Conservation (phyloP, 495 filamentous ascomycete genomes). For the Aspergillus hancockii region DNA sequence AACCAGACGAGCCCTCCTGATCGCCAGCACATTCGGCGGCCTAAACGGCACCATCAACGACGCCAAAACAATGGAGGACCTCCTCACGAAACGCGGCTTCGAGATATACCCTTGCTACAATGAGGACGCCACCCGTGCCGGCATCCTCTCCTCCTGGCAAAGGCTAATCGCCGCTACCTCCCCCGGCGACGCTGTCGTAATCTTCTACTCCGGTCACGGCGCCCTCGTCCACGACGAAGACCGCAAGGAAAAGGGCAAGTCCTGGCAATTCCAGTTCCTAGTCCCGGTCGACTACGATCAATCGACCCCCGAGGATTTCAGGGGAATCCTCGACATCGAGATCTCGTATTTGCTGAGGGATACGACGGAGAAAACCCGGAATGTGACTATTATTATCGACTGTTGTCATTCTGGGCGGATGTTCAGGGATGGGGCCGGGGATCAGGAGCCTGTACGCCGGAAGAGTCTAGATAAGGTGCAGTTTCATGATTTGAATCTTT, state of each 20-base stretch:
- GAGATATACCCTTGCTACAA: neutral
- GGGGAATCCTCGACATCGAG: constrained; percentile 12
- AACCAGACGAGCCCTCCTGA: neutral
- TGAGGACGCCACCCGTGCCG: constrained; percentile 1
- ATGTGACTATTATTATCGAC: constrained; percentile 12
- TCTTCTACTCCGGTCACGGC: constrained; percentile 13
- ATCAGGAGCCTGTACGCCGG: neutral
- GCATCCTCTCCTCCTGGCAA: neutral
- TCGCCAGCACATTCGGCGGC: neutral
- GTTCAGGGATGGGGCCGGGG: neutral
- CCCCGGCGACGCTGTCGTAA: constrained; percentile 5
- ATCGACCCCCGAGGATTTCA: neutral
- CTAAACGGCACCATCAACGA: constrained; percentile 1
- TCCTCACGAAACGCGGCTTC: neutral
- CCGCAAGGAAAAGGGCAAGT: neutral
- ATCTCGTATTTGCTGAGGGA: constrained; percentile 9
- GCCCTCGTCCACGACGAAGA: neutral
- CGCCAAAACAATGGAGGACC: neutral
- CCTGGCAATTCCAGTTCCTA: constrained; percentile 8
- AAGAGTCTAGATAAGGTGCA: neutral
- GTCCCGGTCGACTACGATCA: constrained; percentile 10
- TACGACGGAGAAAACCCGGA: constrained; percentile 8
- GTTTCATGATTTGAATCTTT: neutral
- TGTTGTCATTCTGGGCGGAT: constrained; percentile 11
- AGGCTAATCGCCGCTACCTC: neutral